Conservation (phyloP, 129 eudicot genomes). For the Lonicera japonica region DNA sequence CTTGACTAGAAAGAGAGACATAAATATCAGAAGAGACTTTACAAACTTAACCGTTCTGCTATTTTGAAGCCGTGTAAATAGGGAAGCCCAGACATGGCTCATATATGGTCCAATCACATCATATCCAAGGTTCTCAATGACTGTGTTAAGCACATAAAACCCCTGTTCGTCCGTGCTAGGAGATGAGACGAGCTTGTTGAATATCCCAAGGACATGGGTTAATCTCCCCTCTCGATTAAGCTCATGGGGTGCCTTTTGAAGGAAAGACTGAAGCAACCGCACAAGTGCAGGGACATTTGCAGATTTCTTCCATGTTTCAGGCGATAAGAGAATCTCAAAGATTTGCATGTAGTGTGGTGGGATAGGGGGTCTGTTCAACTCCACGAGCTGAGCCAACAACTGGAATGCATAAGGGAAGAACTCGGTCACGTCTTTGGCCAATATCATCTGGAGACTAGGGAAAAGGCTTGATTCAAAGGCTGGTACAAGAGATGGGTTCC, state of each 20-base stretch:
- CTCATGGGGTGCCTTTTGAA: conserved; percentile 78
- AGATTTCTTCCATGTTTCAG: conserved; percentile 78
- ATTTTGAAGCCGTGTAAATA: conserved; percentile 57
- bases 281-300: conserved; percentile 96
- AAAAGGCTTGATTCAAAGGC: conserved; percentile 73
- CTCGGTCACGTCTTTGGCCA: conserved; percentile 64
- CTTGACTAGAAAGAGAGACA: conserved; percentile 83
- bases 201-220: conserved; percentile 66
- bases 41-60: conserved; percentile 53
- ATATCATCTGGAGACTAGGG: conserved; percentile 64
- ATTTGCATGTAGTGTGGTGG: conserved; percentile 76
- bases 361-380: conserved; percentile 68
- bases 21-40: conserved; percentile 65
- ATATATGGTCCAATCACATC: conserved; percentile 64
- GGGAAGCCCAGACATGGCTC: conserved; percentile 55
- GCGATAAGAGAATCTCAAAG: conserved; percentile 67
- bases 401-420: conserved; percentile 95
- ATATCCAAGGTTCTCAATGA: conserved; percentile 82
- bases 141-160: conserved; percentile 83
- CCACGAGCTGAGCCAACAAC: conserved; percentile 90
- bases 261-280: conserved; percentile 89
- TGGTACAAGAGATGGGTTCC: conserved; percentile 59
- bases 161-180: conserved; percentile 90
- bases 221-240: conserved; percentile 66
- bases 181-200: conserved; percentile 55